phyloP scores from a whole-genome alignment of 2,329 filamentous ascomycete species.

The Aspergillus sp. region DNA sequence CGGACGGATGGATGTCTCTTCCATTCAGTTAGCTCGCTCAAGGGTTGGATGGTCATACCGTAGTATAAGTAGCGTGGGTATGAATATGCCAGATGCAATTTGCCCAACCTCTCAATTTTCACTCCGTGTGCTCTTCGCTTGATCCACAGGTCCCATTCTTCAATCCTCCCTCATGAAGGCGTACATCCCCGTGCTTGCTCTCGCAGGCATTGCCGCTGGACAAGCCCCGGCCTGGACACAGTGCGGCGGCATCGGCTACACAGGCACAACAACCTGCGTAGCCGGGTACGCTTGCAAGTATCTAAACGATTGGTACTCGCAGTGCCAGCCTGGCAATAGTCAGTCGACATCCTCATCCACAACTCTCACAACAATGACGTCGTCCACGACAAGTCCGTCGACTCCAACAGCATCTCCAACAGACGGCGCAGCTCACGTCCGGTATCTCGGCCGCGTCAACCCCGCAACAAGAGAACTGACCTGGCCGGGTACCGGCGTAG shows the following conservation, averaged over 20 bases:
- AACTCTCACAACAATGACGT: not conserved
- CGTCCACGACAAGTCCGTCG: not conserved
- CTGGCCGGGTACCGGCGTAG: conserved; percentile 6
- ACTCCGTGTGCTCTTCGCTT: not conserved
- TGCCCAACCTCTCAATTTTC: not conserved
- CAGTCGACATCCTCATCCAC: not conserved
- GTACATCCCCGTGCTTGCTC: not conserved
- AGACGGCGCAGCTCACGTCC: not conserved
- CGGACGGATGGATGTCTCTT: not conserved
- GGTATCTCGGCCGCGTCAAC: conserved; percentile 9
- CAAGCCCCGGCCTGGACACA: conserved; percentile 4
- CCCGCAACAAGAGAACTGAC: conserved; percentile 4
- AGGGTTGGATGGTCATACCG: not conserved
- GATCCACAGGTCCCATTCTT: not conserved
- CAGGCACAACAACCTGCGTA: not conserved
- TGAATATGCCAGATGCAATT: not conserved
- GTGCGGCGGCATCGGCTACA: conserved; percentile 12
- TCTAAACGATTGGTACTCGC: not conserved
- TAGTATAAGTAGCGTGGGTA: not conserved
- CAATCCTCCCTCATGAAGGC: not conserved
- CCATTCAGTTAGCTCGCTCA: not conserved
- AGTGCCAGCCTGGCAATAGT: not conserved
- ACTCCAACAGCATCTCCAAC: not conserved
- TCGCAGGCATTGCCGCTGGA: not conserved
- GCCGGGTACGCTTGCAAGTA: not conserved